Evolutionary conservation across 768 basidiomycete genomes (phyloP).

Genomic region (Boletus pseudopeckii): DNA sequence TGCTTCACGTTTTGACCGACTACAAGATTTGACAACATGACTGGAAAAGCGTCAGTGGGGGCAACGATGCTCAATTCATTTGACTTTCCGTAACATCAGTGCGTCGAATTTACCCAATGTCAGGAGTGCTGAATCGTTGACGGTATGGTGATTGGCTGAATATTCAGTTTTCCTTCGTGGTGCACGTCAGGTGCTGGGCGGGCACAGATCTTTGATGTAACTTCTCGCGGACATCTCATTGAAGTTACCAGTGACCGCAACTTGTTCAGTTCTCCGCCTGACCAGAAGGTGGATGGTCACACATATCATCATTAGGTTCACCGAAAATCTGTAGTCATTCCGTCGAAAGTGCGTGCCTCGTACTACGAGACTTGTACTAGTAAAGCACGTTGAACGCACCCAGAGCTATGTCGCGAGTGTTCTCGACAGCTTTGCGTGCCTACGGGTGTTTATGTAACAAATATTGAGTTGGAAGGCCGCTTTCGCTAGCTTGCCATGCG

Average conservation of each 20-base stretch:
- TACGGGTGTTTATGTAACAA: not conserved
- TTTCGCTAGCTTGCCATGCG: not conserved
- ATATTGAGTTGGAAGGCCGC: too few relatives aligned
- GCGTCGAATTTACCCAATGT: not conserved
- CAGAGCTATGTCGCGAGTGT: not conserved
- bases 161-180: not conserved
- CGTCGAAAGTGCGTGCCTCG: not conserved
- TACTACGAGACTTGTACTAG: not conserved
- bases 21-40: too few relatives aligned
- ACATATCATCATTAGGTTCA: not conserved
- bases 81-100: too few relatives aligned
- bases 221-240: not conserved
- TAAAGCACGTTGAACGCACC: not conserved
- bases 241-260: not conserved
- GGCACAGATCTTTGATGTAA: not conserved
- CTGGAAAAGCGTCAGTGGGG: too few relatives aligned
- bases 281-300: too few relatives aligned
- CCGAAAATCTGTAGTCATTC: not conserved
- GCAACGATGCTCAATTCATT: not conserved
- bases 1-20: not conserved
- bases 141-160: not conserved
- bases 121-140: not conserved
- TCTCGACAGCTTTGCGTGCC: not conserved
- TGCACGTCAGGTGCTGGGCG: not conserved
- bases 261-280: not conserved